A percentile compares a stretch with the other conserved stretches of the same genome.
Evolutionary conservation across 2,329 filamentous ascomycete genomes (phyloP).

Genomic region (Sclerotiophoma versabilis): DNA sequence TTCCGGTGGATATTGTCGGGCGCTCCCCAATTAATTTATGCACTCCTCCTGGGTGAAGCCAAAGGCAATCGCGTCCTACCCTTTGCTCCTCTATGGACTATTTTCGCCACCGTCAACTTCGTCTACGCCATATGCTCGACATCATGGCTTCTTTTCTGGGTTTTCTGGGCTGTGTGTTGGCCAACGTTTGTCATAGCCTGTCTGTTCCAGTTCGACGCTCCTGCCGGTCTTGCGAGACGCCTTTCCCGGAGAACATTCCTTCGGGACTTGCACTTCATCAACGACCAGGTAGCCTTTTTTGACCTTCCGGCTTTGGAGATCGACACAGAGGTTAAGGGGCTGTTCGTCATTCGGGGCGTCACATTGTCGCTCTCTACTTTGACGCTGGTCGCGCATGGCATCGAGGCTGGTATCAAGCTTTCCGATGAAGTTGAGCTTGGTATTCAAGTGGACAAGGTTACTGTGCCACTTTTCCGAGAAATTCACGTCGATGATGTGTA

Average conservation of each 20-base stretch:
- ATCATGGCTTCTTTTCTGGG: conserved; percentile 60
- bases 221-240: conserved; percentile 47
- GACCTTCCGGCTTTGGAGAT: conserved; percentile 62
- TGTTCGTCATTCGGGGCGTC: conserved; percentile 61
- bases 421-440: conserved; percentile 62
- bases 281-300: conserved; percentile 60
- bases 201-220: conserved; percentile 56
- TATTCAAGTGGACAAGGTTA: conserved; percentile 59
- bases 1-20: conserved; percentile 53
- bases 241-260: conserved; percentile 48
- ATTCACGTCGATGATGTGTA: conserved; percentile 62
- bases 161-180: conserved; percentile 54
- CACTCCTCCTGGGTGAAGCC: conserved; percentile 46
- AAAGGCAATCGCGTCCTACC: conserved; percentile 53
- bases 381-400: conserved; percentile 59
- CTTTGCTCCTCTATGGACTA: conserved; percentile 55
- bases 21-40: conserved; percentile 48
- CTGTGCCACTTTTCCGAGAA: conserved; percentile 56
- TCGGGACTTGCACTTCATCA: conserved; percentile 57
- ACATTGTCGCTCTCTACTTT: conserved; percentile 60
- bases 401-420: conserved; percentile 62
- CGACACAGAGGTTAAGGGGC: conserved; percentile 60
- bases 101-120: conserved; percentile 57
- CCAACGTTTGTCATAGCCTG: conserved; percentile 52
- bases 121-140: conserved; percentile 57